These are phyloP conservation scores for Wolfiporia cocos DNA, from an alignment of 1,284 basidiomycete species.

Conservation along the genomic window DNA sequence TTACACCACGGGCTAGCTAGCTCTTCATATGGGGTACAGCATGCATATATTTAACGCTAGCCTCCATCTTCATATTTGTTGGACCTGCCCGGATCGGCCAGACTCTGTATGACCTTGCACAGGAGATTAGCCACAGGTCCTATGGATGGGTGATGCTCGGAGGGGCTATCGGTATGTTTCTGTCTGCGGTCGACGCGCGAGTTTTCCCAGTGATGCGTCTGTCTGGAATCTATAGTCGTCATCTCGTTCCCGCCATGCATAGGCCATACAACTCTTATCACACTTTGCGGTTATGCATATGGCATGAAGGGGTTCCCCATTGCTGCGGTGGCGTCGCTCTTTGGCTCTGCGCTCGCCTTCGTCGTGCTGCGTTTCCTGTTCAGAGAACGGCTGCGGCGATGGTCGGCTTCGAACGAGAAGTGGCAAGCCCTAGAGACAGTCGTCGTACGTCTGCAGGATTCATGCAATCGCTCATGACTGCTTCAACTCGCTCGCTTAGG, in stretches of 20 bases:
- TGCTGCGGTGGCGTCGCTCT: constrained; percentile 51
- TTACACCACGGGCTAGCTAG: constrained; percentile 13
- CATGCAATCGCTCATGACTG: neutral
- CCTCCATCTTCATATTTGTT: constrained; percentile 41
- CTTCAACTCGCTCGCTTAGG: constrained; percentile 29
- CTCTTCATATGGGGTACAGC: constrained; percentile 37
- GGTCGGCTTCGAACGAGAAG: constrained; percentile 58
- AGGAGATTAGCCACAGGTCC: constrained; percentile 48
- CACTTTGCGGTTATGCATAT: constrained; percentile 78
- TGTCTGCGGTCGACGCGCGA: too few species aligned
- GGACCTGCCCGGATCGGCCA: constrained; percentile 65
- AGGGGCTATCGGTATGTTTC: constrained; percentile 41
- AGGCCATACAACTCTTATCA: constrained; percentile 62
- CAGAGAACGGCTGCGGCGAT: constrained; percentile 43
- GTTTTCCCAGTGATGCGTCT: too few species aligned
- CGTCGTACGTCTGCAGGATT: constrained; percentile 44
- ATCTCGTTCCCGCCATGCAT: constrained; percentile 76
- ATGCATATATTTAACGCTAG: constrained; percentile 38
- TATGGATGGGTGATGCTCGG: constrained; percentile 61
- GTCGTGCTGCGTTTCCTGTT: constrained; percentile 56
- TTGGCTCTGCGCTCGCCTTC: constrained; percentile 68
- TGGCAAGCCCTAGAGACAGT: constrained; percentile 76
- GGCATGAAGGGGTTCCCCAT: constrained; percentile 71
- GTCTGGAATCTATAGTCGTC: too few species aligned
- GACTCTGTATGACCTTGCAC: constrained; percentile 63